phyloP scores from a whole-genome alignment of 1,284 basidiomycete species.

The Sphaerobolus stellatus region DNA sequence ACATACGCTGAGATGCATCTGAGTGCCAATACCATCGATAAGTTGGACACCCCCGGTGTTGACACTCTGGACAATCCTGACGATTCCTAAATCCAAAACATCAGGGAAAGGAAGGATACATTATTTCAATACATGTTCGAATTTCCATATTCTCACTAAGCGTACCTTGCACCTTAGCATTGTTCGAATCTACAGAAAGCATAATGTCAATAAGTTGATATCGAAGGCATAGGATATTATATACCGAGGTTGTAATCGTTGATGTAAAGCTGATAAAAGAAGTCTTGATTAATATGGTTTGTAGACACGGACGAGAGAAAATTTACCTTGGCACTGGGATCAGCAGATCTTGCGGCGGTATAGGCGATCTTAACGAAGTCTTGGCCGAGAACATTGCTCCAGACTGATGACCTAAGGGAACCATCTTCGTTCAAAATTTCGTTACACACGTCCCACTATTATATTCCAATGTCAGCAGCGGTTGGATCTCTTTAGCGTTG shows the following conservation, averaged over 20 bases:
- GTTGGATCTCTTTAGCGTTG: neutral
- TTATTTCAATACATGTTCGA: neutral
- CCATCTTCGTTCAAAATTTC: constrained; percentile 48
- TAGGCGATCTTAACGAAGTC: constrained; percentile 22
- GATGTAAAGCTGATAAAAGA: neutral
- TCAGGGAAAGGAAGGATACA: constrained; percentile 11
- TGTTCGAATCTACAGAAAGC: constrained; percentile 11
- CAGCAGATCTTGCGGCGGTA: constrained; percentile 22
- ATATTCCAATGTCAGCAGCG: neutral
- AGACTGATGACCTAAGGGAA: constrained; percentile 40
- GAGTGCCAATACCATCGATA: constrained; percentile 39
- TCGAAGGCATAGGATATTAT: neutral
- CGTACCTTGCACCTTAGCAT: constrained; percentile 23
- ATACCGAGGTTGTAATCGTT: constrained; percentile 14
- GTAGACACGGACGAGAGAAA: no score
- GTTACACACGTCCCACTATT: constrained; percentile 20
- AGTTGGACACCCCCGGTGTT: constrained; percentile 26
- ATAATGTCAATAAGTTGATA: neutral
- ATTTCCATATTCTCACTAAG: neutral
- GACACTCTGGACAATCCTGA: constrained; percentile 32
- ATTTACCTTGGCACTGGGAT: constrained; percentile 21
- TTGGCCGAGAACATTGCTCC: constrained; percentile 29
- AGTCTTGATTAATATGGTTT: no score
- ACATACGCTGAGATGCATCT: constrained; percentile 31
- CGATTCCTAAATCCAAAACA: no score